Conservation (phyloP, 2,329 filamentous ascomycete species). For the Penicillium sclerotigenum region DNA sequence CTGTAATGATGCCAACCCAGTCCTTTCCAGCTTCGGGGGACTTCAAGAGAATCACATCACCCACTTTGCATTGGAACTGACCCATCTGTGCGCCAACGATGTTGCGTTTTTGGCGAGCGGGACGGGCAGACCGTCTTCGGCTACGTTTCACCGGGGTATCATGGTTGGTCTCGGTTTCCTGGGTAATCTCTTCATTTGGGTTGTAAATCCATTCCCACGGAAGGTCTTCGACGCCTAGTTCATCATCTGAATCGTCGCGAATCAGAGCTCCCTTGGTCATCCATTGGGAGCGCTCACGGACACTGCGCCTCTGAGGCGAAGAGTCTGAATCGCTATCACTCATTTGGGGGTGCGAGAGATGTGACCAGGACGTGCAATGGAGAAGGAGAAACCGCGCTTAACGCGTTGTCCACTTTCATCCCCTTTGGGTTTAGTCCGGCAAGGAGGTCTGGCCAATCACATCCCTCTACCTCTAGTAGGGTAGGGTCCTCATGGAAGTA, state of each 20-base stretch:
- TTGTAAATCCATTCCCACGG: slow-evolving; percentile 78
- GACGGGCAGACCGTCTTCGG: slow-evolving; percentile 31
- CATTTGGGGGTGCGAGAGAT: slow-evolving; percentile 1
- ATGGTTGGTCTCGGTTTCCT: slow-evolving; percentile 13
- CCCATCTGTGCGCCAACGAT: slow-evolving; percentile 84
- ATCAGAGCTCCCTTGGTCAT: slow-evolving; percentile 61
- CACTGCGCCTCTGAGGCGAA: slow-evolving; percentile 19
- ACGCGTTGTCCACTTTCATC: slow-evolving; percentile 37
- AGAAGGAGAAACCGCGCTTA: slow-evolving; percentile 23
- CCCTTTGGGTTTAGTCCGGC: slow-evolving; percentile 25
- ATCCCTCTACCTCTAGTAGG: background rate
- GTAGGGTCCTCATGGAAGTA: too few relatives aligned
- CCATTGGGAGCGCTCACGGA: slow-evolving; percentile 44
- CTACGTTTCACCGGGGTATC: slow-evolving; percentile 21
- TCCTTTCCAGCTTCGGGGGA: slow-evolving; percentile 81
- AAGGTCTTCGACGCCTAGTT: slow-evolving; percentile 68
- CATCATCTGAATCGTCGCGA: slow-evolving; percentile 83
- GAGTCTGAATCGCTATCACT: slow-evolving; percentile 17
- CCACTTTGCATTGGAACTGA: slow-evolving; percentile 72
- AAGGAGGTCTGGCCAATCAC: slow-evolving; percentile 17
- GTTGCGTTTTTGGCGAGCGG: slow-evolving; percentile 35
- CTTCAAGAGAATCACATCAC: slow-evolving; percentile 82
- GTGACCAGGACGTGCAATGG: slow-evolving; percentile 1
- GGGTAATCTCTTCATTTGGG: slow-evolving; percentile 22
- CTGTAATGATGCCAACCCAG: slow-evolving; percentile 86